Base-by-base conservation (phyloP, 164 flowering plant genomes). In the Litsea cubeba region DNA sequence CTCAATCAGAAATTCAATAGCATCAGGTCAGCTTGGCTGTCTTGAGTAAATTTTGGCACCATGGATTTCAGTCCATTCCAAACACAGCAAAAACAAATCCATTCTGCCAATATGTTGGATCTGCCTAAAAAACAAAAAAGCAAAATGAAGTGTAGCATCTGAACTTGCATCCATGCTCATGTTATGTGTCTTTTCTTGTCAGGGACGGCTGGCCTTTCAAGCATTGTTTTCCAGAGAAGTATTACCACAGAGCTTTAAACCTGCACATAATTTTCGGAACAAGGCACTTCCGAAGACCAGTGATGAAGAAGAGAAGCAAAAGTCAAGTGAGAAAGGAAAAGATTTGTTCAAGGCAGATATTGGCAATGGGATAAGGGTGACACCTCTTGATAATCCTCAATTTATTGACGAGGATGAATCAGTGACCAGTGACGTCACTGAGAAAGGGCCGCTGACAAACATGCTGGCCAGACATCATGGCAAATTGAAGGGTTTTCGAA, bases 161-260 rank as follows among this genome's bases (percentile, higher is more conserved):
- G 22, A 71, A 40, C 68, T 30, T 73, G 71, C 30, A 57, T 71
- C 54, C 23, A 28, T 57, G 30, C 73, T 71, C 26, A 68, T 40
- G 60, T 76, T 23, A 70, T 64, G 30, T 64, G 75, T 5, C 64
- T 6, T 76, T 58, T 23, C 20, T 66, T 79, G 60, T 75, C 86
- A 95, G 99, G 99, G 98, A n/a, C 87, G 94, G 65, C 79, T 91
- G 77, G 99, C 99, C 51, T 95, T 93, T 76, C 88, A 84, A 81
- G 97, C 94, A 20, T 88, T 95, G 54, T 95, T 95, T 83, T 72
- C 87, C 14, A 84, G 98, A 76, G 87, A 86, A 75, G 86, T 84
- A 66, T 76, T 93, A 79, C 99, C 99, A 3, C 98, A 95, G 78
- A 93, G 97, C 81, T 95, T 95, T 84, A 87, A 95, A 25, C 89